phyloP scores from a whole-genome alignment of 441 rosid species.

The Pelargonium citronellum region DNA sequence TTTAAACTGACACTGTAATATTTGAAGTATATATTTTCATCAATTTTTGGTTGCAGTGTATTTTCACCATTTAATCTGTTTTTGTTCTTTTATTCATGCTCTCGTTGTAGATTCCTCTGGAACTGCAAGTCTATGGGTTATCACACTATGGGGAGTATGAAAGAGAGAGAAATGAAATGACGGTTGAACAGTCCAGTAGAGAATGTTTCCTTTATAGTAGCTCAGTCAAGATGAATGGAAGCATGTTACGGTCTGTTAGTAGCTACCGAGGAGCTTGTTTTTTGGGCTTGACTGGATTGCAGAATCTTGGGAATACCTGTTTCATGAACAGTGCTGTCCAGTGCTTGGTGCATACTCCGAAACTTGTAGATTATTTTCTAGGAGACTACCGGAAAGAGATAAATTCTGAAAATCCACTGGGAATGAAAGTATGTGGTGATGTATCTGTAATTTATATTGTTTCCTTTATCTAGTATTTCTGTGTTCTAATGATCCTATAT shows the following conservation, averaged over 20 bases:
- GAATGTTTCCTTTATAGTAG: constrained; percentile 22
- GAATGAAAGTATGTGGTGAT: constrained; percentile 59
- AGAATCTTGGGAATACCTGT: constrained; percentile 76
- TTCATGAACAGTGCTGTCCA: constrained; percentile 77
- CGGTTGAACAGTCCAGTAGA: constrained; percentile 32
- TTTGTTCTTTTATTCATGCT: constrained; percentile 12
- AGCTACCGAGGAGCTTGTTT: constrained; percentile 64
- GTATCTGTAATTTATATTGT: constrained; percentile 5
- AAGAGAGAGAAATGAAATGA: constrained; percentile 51
- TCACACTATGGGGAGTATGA: constrained; percentile 62
- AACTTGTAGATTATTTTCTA: constrained; percentile 68
- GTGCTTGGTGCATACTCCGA: constrained; percentile 76
- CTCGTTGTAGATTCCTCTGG: constrained; percentile 48
- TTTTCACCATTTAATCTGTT: constrained; percentile 8
- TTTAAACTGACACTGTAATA: no score
- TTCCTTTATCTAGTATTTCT: constrained; percentile 7
- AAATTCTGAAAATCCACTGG: constrained; percentile 61
- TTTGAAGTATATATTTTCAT: neutral
- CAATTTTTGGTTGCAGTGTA: constrained; percentile 4
- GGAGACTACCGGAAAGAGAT: constrained; percentile 63
- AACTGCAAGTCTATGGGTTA: constrained; percentile 69
- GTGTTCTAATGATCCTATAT: constrained; percentile 1
- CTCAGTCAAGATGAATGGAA: constrained; percentile 39
- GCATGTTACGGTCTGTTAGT: constrained; percentile 35
- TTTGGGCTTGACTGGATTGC: constrained; percentile 69